Percentiles rank a stretch among this genome's conserved stretches.
These are phyloP conservation scores for Talaromyces sp. DNA, from an alignment of 2,329 filamentous ascomycete species.

Conservation along the genomic window DNA sequence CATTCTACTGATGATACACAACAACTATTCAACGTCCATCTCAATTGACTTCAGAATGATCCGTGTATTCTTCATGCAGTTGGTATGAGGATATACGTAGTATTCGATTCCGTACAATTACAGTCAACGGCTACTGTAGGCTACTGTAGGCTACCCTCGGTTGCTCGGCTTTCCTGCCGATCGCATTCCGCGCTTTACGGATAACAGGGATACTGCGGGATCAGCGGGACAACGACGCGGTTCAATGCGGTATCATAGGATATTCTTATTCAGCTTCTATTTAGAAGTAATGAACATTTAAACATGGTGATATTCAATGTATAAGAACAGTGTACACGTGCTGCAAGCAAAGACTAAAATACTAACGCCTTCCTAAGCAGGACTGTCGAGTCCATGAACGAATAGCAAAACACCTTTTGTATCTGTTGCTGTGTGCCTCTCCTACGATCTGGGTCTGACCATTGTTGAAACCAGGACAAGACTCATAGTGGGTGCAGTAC, in stretches of 20 bases:
- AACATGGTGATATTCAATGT: not conserved
- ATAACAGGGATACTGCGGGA: not conserved
- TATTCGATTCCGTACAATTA: not conserved
- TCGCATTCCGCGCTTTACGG: not conserved
- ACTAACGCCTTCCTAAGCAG: conserved; percentile 3
- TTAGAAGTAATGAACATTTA: not conserved
- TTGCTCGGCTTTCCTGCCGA: not conserved
- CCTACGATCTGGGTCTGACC: not conserved
- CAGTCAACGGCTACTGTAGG: not conserved
- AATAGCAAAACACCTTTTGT: not conserved
- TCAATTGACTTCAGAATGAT: not conserved
- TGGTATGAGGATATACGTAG: not conserved
- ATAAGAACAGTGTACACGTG: conserved; percentile 2
- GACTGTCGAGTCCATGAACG: not conserved
- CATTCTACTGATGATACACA: not conserved
- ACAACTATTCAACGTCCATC: not conserved
- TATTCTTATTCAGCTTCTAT: no score
- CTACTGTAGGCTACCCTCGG: not conserved
- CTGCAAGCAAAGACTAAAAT: not conserved
- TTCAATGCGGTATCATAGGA: not conserved
- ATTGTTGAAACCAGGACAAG: not conserved
- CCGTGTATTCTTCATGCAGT: no score
- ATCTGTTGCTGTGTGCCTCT: not conserved
- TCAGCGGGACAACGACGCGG: not conserved
- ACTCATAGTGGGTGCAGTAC: not conserved